Conservation (phyloP, 148 eudicot genomes). For the Selenicereus undatus region DNA sequence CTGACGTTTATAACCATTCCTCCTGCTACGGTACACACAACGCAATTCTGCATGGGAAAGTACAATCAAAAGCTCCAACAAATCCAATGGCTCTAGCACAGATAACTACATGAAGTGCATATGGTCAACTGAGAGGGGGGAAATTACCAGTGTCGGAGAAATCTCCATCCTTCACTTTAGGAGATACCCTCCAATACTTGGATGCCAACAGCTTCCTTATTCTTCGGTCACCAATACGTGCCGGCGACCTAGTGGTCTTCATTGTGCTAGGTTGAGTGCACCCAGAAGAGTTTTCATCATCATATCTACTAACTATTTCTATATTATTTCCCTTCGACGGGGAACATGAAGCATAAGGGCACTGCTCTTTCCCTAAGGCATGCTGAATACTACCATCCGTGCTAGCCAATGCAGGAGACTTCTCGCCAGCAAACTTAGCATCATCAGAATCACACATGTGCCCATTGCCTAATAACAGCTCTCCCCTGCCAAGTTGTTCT, state of each 20-base stretch:
- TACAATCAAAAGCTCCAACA: slow-evolving; percentile 2
- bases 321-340: slow-evolving; percentile 50
- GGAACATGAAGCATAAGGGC: slow-evolving; percentile 44
- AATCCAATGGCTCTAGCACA: not conserved
- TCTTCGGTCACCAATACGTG: slow-evolving; percentile 59
- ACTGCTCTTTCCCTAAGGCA: slow-evolving; percentile 34
- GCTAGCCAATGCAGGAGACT: slow-evolving; percentile 41
- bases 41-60: slow-evolving; percentile 41
- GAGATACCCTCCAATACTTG: slow-evolving; percentile 48
- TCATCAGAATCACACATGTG: slow-evolving; percentile 36
- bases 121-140: slow-evolving; percentile 3
- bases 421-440: slow-evolving; percentile 31
- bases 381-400: slow-evolving; percentile 48
- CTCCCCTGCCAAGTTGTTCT: slow-evolving; percentile 31
- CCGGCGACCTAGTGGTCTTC: slow-evolving; percentile 48
- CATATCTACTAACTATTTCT: slow-evolving; percentile 86
- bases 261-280: slow-evolving; percentile 58
- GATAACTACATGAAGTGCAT: not conserved
- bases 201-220: slow-evolving; percentile 64
- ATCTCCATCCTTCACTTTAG: slow-evolving; percentile 44
- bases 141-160: slow-evolving; percentile 48
- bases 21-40: slow-evolving; percentile 42
- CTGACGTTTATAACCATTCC: slow-evolving; percentile 44
- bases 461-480: slow-evolving; percentile 28
- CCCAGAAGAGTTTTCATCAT: slow-evolving; percentile 88